Percentiles rank a stretch among this genome's conserved stretches.
phyloP scores from a whole-genome alignment of 306 rosid genomes.

The Ceratonia siliqua region DNA sequence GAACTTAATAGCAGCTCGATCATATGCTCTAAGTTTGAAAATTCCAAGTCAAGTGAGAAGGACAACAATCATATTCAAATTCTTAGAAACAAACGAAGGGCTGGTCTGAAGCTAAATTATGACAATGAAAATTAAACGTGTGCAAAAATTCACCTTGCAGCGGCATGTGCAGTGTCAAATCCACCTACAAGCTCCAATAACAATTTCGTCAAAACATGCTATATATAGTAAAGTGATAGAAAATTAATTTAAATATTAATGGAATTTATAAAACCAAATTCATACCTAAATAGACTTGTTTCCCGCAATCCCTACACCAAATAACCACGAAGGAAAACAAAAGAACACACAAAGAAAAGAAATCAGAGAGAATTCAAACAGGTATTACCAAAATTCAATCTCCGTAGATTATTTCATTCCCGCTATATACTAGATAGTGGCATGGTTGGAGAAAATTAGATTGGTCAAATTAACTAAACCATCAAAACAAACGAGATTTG shows the following conservation, averaged over 20 bases:
- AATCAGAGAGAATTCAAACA: constrained; percentile 36
- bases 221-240: constrained; percentile 37
- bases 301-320: constrained; percentile 91
- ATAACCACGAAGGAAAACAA: constrained; percentile 1
- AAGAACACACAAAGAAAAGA: background rate
- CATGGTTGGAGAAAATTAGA: background rate
- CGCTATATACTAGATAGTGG: background rate
- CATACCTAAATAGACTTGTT: constrained; percentile 97
- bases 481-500: background rate
- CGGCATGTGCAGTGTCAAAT: constrained; percentile 98
- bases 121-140: constrained; percentile 2
- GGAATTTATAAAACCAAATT: constrained; percentile 34
- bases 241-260: constrained; percentile 31
- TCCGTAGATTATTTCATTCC: constrained; percentile 23
- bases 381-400: constrained; percentile 12
- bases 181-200: constrained; percentile 69
- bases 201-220: constrained; percentile 36
- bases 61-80: background rate
- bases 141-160: constrained; percentile 70
- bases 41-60: constrained; percentile 20
- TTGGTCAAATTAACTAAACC: background rate
- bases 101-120: background rate
- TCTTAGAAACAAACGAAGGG: background rate
- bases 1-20: constrained; percentile 97
- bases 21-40: constrained; percentile 71